Percentiles rank a stretch among this genome's conserved stretches.
Conservation (phyloP, 1,139 yeast genomes). For the Suhomyces terraborum region DNA sequence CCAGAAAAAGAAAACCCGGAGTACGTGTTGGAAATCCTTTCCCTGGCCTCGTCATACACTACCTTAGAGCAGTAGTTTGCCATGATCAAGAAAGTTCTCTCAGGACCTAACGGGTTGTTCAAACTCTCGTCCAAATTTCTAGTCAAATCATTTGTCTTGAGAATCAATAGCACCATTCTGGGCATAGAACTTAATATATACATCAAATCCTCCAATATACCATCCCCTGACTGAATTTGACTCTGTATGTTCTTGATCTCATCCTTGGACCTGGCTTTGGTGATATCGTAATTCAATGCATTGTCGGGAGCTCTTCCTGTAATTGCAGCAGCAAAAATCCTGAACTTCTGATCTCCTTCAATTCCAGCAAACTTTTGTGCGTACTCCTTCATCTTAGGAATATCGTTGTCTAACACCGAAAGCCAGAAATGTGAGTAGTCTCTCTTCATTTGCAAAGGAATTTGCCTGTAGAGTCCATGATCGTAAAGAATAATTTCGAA, state of each 20-base stretch:
- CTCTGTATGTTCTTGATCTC: slow-evolving; percentile 62
- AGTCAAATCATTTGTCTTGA: slow-evolving; percentile 93
- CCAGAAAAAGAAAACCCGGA: slow-evolving; percentile 43
- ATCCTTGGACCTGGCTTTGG: slow-evolving; percentile 53
- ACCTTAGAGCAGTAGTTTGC: slow-evolving; percentile 86
- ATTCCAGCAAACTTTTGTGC: slow-evolving; percentile 84
- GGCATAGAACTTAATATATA: slow-evolving; percentile 79
- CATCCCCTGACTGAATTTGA: slow-evolving; percentile 57
- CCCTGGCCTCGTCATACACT: slow-evolving; percentile 67
- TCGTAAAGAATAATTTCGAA: slow-evolving; percentile 92
- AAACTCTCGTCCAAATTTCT: slow-evolving; percentile 84
- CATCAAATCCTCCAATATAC: slow-evolving; percentile 77
- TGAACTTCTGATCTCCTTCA: slow-evolving; percentile 69
- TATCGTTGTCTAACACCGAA: slow-evolving; percentile 74
- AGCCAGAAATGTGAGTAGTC: slow-evolving; percentile 93
- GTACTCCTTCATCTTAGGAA: slow-evolving; percentile 64
- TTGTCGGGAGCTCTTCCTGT: slow-evolving; percentile 71
- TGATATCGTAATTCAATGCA: slow-evolving; percentile 51
- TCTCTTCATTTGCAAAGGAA: slow-evolving; percentile 73
- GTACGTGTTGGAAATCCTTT: slow-evolving; percentile 34
- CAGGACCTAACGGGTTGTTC: slow-evolving; percentile 82
- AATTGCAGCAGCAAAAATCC: slow-evolving; percentile 86
- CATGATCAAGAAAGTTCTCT: slow-evolving; percentile 83
- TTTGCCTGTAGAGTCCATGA: slow-evolving; percentile 89
- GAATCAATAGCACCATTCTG: slow-evolving; percentile 74